Evolutionary conservation across 345 rosid species (phyloP), one percentile per base, ranked within the genome.

Genomic region (Sonneratia alba): DNA sequence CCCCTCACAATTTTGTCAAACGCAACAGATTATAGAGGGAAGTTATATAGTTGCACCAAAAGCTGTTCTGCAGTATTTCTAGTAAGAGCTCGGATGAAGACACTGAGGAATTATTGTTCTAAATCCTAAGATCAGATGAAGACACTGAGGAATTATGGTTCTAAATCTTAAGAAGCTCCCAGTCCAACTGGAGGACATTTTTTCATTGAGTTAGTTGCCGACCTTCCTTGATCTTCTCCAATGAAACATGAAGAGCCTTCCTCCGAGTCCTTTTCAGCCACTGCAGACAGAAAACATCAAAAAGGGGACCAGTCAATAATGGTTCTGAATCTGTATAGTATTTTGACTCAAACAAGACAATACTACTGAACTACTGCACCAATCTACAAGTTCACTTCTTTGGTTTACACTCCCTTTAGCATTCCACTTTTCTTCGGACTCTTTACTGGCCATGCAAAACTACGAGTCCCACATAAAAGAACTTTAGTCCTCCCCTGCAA

Each of bases 171-270:
- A 16, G 57, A 53, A 53, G 45, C 22, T 16, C 15, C 21, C 3
- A 53, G 57, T 16, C 57, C 57, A 16, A 16, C 14, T 2, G 15
- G 7, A 53, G 1, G 21, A 16, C 21, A 16, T 15, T 2, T 53
- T 16, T 53, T 53, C 14, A 15, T 16, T 19, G 63, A 57, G 2
- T 11, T 19, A 62, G 66, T 34, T 62, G 66, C 66, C 73, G 63
- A 91, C 97, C 98, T 85, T 88, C 97, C 75, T 93, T 91, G 70
- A 93, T 89, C 86, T 93, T 93, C 84, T 89, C 97, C 76, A 93
- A 71, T 40, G 97, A 93, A 77, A 87, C 88, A 82, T 85, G 85
- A 67, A 93, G 84, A 68, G 96, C 97, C 70, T 93, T 93, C 83
- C 94, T 85, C 77, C 90, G 86, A 11, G 91, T 93, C 82, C 81